These are phyloP conservation scores for Anthracocystis setariae DNA, from an alignment of 1,284 basidiomycete genomes.

Conservation along the genomic window DNA sequence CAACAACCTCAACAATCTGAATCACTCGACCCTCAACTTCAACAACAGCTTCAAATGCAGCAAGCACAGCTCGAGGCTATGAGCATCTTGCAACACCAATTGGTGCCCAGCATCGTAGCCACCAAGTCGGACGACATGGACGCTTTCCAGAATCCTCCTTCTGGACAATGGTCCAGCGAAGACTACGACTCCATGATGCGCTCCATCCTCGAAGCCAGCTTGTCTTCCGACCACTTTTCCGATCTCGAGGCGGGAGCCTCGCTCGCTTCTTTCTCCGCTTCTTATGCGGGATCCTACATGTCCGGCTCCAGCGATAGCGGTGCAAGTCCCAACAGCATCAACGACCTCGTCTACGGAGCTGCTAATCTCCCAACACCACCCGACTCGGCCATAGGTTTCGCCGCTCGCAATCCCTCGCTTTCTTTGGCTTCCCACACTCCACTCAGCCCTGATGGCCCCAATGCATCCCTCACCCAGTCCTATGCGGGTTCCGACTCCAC, in stretches of 20 bases:
- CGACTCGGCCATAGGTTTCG: conserved; percentile 25
- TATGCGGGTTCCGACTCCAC: conserved; percentile 35
- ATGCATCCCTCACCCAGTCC: conserved; percentile 19
- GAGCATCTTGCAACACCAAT: conserved; percentile 29
- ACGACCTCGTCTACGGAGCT: conserved; percentile 54
- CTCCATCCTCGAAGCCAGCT: conserved; percentile 37
- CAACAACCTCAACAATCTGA: conserved; percentile 13
- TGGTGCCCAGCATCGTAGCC: conserved; percentile 26
- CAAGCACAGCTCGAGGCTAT: conserved; percentile 29
- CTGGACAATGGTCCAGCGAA: conserved; percentile 42
- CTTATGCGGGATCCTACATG: conserved; percentile 42
- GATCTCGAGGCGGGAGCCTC: conserved; percentile 39
- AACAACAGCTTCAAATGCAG: conserved; percentile 29
- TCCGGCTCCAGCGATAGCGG: conserved; percentile 48
- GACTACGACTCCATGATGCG: conserved; percentile 53
- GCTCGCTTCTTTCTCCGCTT: conserved; percentile 38
- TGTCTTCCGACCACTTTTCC: conserved; percentile 28
- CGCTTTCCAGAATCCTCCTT: conserved; percentile 22
- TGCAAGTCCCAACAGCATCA: conserved; percentile 49
- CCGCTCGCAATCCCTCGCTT: conserved; percentile 33
- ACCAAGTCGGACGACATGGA: conserved; percentile 25
- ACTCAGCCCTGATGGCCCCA: conserved; percentile 23
- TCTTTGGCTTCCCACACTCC: conserved; percentile 22
- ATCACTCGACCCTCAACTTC: conserved; percentile 17
- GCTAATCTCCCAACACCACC: conserved; percentile 47